phyloP scores from a whole-genome alignment of 2,329 filamentous ascomycete genomes.

The Alternaria consortialis region DNA sequence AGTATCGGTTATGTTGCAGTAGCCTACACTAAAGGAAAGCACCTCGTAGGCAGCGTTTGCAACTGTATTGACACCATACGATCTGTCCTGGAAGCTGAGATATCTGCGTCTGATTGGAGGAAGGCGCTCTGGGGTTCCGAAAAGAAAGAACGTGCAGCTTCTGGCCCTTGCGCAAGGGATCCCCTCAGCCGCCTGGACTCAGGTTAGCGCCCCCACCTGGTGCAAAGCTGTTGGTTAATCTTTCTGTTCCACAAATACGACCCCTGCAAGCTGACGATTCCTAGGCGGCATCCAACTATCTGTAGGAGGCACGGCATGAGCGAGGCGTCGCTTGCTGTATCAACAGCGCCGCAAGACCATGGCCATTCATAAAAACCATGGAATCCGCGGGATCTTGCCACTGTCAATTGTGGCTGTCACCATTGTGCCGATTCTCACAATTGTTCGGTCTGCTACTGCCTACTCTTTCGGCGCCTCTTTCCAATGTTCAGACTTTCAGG shows the following conservation, averaged over 20 bases:
- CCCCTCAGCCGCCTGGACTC: neutral
- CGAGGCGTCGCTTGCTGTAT: neutral
- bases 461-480: neutral
- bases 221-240: neutral
- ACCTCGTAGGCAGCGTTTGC: neutral
- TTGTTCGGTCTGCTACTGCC: neutral
- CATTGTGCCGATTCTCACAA: neutral
- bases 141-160: conserved; percentile 1
- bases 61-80: neutral
- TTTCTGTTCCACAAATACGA: neutral
- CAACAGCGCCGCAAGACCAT: neutral
- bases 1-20: neutral
- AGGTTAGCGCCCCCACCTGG: neutral
- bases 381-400: neutral
- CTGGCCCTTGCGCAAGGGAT: neutral
- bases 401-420: neutral
- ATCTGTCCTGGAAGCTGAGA: neutral
- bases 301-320: neutral
- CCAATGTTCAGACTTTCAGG: neutral
- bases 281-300: neutral
- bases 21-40: neutral
- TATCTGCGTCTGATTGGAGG: neutral
- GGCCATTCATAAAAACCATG: neutral
- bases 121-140: neutral
- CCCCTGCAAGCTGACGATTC: neutral